phyloP scores from a whole-genome alignment of 2,329 filamentous ascomycete genomes.

The Hortaea werneckii region DNA sequence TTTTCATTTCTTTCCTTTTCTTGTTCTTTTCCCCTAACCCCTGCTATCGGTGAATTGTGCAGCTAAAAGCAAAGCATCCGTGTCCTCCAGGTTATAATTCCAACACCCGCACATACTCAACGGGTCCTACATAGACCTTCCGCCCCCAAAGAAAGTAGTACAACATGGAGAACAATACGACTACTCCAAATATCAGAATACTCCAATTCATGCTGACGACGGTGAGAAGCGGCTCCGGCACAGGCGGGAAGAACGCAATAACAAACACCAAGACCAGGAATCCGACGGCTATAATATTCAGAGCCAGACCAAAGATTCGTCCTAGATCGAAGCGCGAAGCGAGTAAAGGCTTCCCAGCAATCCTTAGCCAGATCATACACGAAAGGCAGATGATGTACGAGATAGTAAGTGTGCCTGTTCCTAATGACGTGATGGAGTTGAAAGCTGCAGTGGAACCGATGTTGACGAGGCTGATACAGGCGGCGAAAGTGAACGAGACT shows the following conservation, averaged over 20 bases:
- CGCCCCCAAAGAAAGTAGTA: conserved; percentile 12
- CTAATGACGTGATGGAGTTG: conserved; percentile 24
- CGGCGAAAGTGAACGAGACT: conserved; percentile 12
- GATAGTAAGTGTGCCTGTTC: conserved; percentile 28
- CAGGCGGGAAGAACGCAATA: conserved; percentile 19
- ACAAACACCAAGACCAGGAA: conserved; percentile 20
- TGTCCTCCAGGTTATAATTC: neutral
- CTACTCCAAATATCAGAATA: conserved; percentile 5
- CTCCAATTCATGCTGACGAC: conserved; percentile 6
- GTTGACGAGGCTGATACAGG: conserved; percentile 17
- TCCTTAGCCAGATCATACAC: conserved; percentile 24
- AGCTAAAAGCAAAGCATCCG: too few species aligned
- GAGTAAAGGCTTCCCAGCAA: conserved; percentile 22
- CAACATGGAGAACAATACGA: conserved; percentile 6
- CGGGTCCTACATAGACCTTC: conserved; percentile 11
- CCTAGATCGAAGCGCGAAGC: conserved; percentile 30
- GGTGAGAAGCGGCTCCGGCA: neutral
- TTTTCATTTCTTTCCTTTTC: too few species aligned
- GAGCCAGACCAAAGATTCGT: conserved; percentile 8
- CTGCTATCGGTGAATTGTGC: too few species aligned
- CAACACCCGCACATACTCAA: conserved; percentile 12
- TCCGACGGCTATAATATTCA: conserved; percentile 14
- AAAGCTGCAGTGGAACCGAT: conserved; percentile 18
- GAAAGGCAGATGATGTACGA: conserved; percentile 32
- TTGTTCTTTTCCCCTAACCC: too few species aligned